Percentiles rank a stretch among this genome's conserved stretches.
phyloP scores from a whole-genome alignment of 2,329 filamentous ascomycete species.

The Purpureocillium lavendulum region DNA sequence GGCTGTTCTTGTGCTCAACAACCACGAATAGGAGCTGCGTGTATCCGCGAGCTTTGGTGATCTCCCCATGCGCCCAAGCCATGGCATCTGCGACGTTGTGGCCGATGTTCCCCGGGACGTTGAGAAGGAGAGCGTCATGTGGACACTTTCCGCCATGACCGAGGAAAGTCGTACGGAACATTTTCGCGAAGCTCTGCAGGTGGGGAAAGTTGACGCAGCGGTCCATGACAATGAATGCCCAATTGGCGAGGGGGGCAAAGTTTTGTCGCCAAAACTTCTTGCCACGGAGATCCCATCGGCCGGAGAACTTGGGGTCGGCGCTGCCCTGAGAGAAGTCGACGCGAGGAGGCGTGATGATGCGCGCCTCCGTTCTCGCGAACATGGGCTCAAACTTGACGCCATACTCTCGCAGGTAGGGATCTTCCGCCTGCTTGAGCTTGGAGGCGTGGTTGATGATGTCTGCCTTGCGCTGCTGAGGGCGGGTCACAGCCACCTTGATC shows the following conservation, averaged over 20 bases:
- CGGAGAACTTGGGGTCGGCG: constrained; percentile 54
- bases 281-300: constrained; percentile 81
- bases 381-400: constrained; percentile 59
- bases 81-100: constrained; percentile 44
- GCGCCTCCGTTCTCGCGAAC: constrained; percentile 61
- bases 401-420: constrained; percentile 64
- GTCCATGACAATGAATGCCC: constrained; percentile 65
- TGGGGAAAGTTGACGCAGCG: constrained; percentile 36
- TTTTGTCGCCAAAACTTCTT: constrained; percentile 68
- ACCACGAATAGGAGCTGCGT: constrained; percentile 79
- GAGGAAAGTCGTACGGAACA: constrained; percentile 36
- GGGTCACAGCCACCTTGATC: constrained; percentile 88
- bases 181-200: constrained; percentile 22
- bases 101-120: constrained; percentile 19
- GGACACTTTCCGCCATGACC: constrained; percentile 40
- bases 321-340: constrained; percentile 57
- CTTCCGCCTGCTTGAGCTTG: constrained; percentile 60
- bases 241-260: constrained; percentile 51
- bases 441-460: constrained; percentile 49
- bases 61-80: constrained; percentile 28
- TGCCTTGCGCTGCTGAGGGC: constrained; percentile 57
- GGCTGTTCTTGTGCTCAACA: constrained; percentile 60
- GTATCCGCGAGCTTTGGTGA: constrained; percentile 44
- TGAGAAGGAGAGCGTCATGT: constrained; percentile 23
- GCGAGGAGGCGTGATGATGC: constrained; percentile 61